phyloP scores from a whole-genome alignment of 1,139 yeast species.

The Meyerozyma athensensis region DNA sequence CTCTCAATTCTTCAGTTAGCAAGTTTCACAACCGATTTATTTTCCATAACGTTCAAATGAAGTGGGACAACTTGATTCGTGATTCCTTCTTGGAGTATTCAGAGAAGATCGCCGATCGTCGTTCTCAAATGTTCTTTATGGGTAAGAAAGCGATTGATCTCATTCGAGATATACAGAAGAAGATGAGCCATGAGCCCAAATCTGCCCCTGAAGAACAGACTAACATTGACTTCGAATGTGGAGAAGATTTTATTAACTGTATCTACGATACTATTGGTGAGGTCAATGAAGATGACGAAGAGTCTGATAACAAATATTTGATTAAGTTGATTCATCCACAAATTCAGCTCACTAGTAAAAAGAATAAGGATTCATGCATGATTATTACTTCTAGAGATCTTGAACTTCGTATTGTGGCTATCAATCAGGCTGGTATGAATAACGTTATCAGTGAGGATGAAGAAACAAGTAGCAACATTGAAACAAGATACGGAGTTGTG shows the following conservation, averaged over 20 bases:
- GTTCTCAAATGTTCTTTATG: slow-evolving; percentile 56
- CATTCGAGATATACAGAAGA: slow-evolving; percentile 27
- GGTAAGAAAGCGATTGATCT: slow-evolving; percentile 69
- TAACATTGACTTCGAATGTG: slow-evolving; percentile 14
- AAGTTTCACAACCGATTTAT: slow-evolving; percentile 72
- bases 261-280: slow-evolving; percentile 31
- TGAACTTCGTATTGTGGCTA: slow-evolving; percentile 59
- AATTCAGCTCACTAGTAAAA: slow-evolving; percentile 34
- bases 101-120: slow-evolving; percentile 54
- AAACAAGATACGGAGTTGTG: slow-evolving; percentile 65
- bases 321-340: slow-evolving; percentile 43
- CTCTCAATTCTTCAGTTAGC: slow-evolving; percentile 23
- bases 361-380: slow-evolving; percentile 29
- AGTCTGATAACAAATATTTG: slow-evolving; percentile 35
- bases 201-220: slow-evolving; percentile 12
- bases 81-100: slow-evolving; percentile 59
- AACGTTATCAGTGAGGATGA: slow-evolving; percentile 32
- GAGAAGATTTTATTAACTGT: slow-evolving; percentile 30
- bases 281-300: slow-evolving; percentile 23
- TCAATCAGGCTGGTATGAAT: slow-evolving; percentile 48
- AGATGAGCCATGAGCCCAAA: slow-evolving; percentile 8
- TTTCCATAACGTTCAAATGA: slow-evolving; percentile 69
- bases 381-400: slow-evolving; percentile 67
- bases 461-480: slow-evolving; percentile 48
- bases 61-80: slow-evolving; percentile 72